Evolutionary conservation across 2,329 filamentous ascomycete genomes (phyloP), one percentile per base, ranked within the genome.

Genomic region (Beauveria caledonica): DNA sequence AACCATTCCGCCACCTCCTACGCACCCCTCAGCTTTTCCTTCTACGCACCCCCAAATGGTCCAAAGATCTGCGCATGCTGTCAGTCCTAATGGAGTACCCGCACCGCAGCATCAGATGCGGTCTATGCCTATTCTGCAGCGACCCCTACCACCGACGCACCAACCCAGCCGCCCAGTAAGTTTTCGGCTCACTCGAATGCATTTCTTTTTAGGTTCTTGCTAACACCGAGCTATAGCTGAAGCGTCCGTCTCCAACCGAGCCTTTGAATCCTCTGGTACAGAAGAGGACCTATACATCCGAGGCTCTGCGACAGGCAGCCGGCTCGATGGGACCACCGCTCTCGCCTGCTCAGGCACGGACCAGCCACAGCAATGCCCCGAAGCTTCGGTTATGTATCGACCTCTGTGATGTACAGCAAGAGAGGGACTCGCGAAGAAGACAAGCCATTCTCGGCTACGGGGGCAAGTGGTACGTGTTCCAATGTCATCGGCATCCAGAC

Each of bases 401-500:
- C 9, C 6, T 57, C 3, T 23, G 39, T 27, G 29, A 60, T 9
- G 33, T 60, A 17, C 50, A 48, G 2, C 39, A 46, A 25, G 53
- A 58, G 13, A n/a, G 1, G 4, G 19, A 61, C 7, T 11, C 36
- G 1, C 36, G 29, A 8, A 25, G 21, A 10, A 29, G 53, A 21
- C 60, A 61, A n/a, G 46, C 46, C 5, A 57, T 61, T 27, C 27
- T 57, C 10, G 42, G 21, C 3, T 61, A 50, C 23, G 39, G 46
- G n/a, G 53, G 60, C 15, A 57, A 61, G n/a, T 61, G 53, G 52
- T 61, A 57, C 13, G 60, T 61, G 19, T 61, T 61, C 15, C 46
- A 48, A 13, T 61, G 60, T 19, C 27, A 61, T 39, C 46, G 45
- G 15, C 60, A 61, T n/a, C n/a, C 17, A 15, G 39, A 61, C 3